A percentile compares a stretch with the other conserved stretches of the same genome.
These are phyloP conservation scores for Dioscorea zingiberensis DNA, from an alignment of 106 monocot species.

Conservation along the genomic window DNA sequence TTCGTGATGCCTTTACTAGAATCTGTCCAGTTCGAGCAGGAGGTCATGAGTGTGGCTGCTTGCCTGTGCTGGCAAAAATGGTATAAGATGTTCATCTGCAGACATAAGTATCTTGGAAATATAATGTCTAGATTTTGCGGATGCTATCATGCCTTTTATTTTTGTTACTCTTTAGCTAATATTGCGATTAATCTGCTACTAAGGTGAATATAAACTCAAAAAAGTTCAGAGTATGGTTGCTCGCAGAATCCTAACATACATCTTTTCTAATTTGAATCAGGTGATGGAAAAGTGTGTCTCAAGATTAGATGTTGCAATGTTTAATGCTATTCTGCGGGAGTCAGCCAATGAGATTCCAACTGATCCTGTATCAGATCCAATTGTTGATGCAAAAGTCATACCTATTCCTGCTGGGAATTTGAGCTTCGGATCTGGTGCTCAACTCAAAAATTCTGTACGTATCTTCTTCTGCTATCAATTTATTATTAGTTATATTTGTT, in stretches of 20 bases:
- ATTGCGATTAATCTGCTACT: too few species aligned
- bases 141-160: too few species aligned
- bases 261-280: slow-evolving; percentile 23
- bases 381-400: slow-evolving; percentile 77
- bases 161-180: too few species aligned
- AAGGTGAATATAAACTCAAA: too few species aligned
- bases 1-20: slow-evolving; percentile 71
- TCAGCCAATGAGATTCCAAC: slow-evolving; percentile 87
- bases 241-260: background rate
- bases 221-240: too few species aligned
- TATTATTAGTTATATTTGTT: background rate
- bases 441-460: slow-evolving; percentile 92
- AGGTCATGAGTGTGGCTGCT: slow-evolving; percentile 93
- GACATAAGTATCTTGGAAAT: too few species aligned
- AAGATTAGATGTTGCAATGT: slow-evolving; percentile 96
- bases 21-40: slow-evolving; percentile 82
- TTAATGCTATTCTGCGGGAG: slow-evolving; percentile 98
- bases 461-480: background rate
- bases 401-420: slow-evolving; percentile 92
- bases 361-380: slow-evolving; percentile 96
- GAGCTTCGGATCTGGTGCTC: slow-evolving; percentile 98
- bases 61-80: slow-evolving; percentile 76
- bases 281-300: slow-evolving; percentile 93
- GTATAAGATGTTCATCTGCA: slow-evolving; percentile 21
- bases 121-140: too few species aligned